phyloP scores from a whole-genome alignment of 345 rosid genomes.

The Salix exigua region DNA sequence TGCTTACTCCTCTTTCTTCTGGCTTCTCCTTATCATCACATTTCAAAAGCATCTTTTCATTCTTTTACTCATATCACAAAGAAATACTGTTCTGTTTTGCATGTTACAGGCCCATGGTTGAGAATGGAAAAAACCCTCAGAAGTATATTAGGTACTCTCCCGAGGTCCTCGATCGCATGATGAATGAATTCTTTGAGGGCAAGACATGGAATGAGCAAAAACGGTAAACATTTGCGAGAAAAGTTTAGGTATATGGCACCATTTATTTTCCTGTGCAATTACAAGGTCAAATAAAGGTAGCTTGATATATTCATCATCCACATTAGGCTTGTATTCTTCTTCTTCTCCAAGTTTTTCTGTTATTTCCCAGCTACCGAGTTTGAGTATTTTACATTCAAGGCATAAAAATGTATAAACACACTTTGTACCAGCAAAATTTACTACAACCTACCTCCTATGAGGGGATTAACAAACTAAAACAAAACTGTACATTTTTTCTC shows the following conservation, averaged over 20 bases:
- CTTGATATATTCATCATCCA: neutral
- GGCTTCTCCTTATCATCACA: neutral
- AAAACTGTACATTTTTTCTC: neutral
- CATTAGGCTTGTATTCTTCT: neutral
- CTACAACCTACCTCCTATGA: neutral
- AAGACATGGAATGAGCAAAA: constrained; percentile 81
- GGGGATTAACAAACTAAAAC: neutral
- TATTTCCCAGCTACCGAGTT: neutral
- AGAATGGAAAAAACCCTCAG: constrained; percentile 71
- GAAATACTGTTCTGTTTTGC: neutral
- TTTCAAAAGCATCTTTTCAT: neutral
- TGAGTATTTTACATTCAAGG: neutral
- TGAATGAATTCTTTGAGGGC: constrained; percentile 88
- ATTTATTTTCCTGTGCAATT: constrained; percentile 14
- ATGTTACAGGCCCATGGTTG: constrained; percentile 68
- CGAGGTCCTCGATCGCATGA: constrained; percentile 84
- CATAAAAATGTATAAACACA: neutral
- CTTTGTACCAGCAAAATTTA: neutral
- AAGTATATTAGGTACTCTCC: constrained; percentile 78
- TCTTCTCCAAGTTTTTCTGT: neutral
- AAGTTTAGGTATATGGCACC: neutral
- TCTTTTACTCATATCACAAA: neutral
- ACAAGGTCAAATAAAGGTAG: constrained; percentile 14
- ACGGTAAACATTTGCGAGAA: constrained; percentile 33
- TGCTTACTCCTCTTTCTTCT: neutral